Evolutionary conservation across 768 basidiomycete genomes (phyloP).

Genomic region (Naganishia onofrii): DNA sequence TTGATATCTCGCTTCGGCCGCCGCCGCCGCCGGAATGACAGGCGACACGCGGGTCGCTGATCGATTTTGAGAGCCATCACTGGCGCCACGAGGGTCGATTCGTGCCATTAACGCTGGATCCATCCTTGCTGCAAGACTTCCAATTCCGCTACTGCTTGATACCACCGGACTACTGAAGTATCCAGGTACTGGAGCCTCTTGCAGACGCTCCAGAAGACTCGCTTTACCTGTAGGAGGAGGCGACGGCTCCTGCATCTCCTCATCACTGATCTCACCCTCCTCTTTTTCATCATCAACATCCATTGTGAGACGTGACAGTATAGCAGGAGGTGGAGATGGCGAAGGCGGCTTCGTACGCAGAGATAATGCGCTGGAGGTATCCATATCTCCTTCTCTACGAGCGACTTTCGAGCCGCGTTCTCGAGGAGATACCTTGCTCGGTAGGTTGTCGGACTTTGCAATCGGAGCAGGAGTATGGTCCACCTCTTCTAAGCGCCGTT

Average conservation of each 20-base stretch:
- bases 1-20: background rate
- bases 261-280: slow-evolving; percentile 21
- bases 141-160: background rate
- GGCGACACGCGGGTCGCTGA: background rate
- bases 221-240: background rate
- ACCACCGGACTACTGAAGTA: background rate
- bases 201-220: slow-evolving; percentile 10
- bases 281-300: slow-evolving; percentile 8
- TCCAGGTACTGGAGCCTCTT: background rate
- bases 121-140: slow-evolving; percentile 10
- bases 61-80: background rate
- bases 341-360: no score
- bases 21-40: background rate
- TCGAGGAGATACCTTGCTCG: background rate
- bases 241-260: slow-evolving; percentile 9
- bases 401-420: slow-evolving; percentile 4
- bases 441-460: background rate
- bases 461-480: background rate
- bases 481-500: slow-evolving; percentile 3
- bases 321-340: no score
- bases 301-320: background rate
- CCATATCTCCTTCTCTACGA: slow-evolving; percentile 9
- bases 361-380: background rate
- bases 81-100: background rate
- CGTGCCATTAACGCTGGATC: slow-evolving; percentile 18